Base-by-base conservation (phyloP, 352 stramenopile species). In the Pythium biforme region DNA sequence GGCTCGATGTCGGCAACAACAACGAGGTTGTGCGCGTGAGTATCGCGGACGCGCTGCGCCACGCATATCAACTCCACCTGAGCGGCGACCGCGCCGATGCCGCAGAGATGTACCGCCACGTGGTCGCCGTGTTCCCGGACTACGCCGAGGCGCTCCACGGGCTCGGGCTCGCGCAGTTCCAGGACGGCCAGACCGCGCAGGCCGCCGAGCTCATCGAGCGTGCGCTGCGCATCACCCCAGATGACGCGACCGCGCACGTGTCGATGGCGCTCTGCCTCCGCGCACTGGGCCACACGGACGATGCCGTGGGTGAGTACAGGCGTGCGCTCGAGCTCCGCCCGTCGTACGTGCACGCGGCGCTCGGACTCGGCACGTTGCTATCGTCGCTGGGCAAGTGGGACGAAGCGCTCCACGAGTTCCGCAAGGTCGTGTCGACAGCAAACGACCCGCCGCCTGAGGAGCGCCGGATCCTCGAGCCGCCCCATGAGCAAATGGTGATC, bases 361-460 rank as follows among this genome's bases (percentile, higher is more conserved):
- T 90, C 5, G 81, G 80, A n/a, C 62, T 91, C n/a, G 84, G 79
- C 0, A 55, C 79, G 34, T 64, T 74, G 15, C 72, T 77, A 48
- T 74, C 85, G 52, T 55, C 62, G 8, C 50, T 74, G 19, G 74
- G 72, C 11, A 72, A 89, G 31, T 90, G 77, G 72, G 71, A 88
- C 19, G 77, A 82, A 22, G 79, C 82, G 0, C 54, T 92, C 46
- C 66, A 74, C 19, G 73, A 79, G 40, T 90, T 84, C 48, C 74
- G 65, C 22, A 79, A 75, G 51, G 73, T 88, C 29, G 74, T 77
- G 3, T 59, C 52, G 19, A 72, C 50, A 7, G 37, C 54, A 9
- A 47, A 67, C n/a, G 70, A 74, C 3, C 19, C 55, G 8, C 17
- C 63, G 60, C 37, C 53, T n/a, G n/a, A n/a, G 37, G 50, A 40